Percentiles rank a stretch among this genome's conserved stretches.
Conservation (phyloP, 306 rosid genomes). For the Inga laurina region DNA sequence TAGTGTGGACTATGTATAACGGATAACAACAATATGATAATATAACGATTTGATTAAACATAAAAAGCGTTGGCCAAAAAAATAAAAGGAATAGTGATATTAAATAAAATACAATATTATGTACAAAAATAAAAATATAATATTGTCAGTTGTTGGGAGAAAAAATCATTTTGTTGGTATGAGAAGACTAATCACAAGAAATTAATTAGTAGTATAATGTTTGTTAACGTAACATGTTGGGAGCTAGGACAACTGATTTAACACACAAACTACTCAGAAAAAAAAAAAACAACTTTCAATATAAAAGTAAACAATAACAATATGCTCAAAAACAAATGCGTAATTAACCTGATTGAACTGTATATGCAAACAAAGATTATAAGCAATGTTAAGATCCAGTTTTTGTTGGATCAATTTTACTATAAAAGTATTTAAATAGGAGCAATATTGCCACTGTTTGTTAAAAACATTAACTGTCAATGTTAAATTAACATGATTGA, state of each 20-base stretch:
- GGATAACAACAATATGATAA: constrained; percentile 1
- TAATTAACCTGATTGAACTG: neutral
- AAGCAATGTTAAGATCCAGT: too few species aligned
- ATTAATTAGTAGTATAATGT: neutral
- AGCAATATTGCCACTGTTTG: too few species aligned
- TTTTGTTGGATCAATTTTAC: too few species aligned
- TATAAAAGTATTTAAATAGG: too few species aligned
- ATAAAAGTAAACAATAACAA: neutral
- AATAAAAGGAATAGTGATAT: too few species aligned
- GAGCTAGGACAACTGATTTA: neutral
- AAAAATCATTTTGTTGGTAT: neutral
- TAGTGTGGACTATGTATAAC: neutral
- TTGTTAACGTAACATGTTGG: neutral
- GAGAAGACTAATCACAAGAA: neutral
- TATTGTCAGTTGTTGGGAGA: neutral
- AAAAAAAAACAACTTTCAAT: neutral
- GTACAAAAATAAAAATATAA: neutral
- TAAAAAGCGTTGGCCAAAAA: neutral
- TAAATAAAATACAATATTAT: too few species aligned
- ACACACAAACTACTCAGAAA: neutral
- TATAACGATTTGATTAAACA: neutral
- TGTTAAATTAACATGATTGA: too few species aligned
- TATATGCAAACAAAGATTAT: neutral
- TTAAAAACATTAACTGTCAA: too few species aligned
- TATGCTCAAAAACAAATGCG: neutral